Base-by-base conservation (phyloP, 2,329 filamentous ascomycete genomes). In the Diaporthe sp. region DNA sequence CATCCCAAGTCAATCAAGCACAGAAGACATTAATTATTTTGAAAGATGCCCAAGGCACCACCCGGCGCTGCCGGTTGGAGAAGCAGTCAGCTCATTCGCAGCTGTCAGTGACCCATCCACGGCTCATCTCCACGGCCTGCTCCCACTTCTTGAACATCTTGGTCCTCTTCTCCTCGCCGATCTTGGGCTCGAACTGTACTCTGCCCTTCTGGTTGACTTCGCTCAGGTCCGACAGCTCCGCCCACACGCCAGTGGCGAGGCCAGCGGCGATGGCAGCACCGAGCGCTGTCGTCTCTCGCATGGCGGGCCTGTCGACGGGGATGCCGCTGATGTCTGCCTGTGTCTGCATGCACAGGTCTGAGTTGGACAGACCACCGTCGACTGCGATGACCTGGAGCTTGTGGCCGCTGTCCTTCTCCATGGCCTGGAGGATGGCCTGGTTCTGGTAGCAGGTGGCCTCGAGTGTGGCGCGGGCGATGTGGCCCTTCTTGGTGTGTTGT, bases 391-490 rank as follows among this genome's bases (percentile, higher is more conserved):
- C 91, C 75, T 91, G 89, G 44, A 98, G 89, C 77, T 91, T 91
- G 82, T 96, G 92, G 49, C 92, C 92, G 72, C 93, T 95, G 85
- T 98, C 95, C 79, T 93, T 92, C 81, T 94, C 94, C 95, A 98
- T 98, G 77, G 95, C 95, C 81, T 97, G 93, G 34, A 98, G 90
- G 80, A 98, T 98, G 31, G 95, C 95, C 80, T 95, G 95, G 34
- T 95, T 98, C 85, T 98, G 95, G 88, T 94, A 97, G 86, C 95
- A 98, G 51, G 94, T 96, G 6, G 95, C 95, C 85, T 98, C 95
- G 72, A 98, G 91, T 0, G 95, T 98, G 49, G 95, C 95, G 76
- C 95, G 93, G 59, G 95, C 95, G 79, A 98, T 95, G 83, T 98
- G 95, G 22, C 94, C 94, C 79, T 92, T 92, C 81, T 95, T 90